Evolutionary conservation across 2,329 filamentous ascomycete species (phyloP).

Genomic region (Aspergillus texensis): DNA sequence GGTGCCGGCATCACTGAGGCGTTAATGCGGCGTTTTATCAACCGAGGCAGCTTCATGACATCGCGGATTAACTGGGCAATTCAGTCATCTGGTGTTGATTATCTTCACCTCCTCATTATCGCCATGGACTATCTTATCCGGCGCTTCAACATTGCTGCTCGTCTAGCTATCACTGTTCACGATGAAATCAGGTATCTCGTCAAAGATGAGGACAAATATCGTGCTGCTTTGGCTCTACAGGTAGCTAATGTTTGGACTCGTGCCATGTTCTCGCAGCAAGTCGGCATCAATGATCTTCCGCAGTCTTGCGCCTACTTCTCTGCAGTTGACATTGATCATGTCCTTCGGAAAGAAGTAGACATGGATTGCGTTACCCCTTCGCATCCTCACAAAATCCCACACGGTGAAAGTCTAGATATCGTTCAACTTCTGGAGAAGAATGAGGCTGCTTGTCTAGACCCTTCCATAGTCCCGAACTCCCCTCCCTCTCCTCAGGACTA

Average conservation of each 20-base stretch:
- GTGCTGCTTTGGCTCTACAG: conserved; percentile 88
- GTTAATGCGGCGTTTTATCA: conserved; percentile 83
- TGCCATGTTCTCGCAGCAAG: conserved; percentile 95
- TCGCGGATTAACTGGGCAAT: conserved; percentile 99
- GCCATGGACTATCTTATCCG: conserved; percentile 91
- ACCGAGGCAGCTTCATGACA: conserved; percentile 89
- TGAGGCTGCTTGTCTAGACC: conserved; percentile 68
- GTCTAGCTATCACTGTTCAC: conserved; percentile 90
- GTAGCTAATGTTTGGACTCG: conserved; percentile 95
- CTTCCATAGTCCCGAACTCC: conserved; percentile 58
- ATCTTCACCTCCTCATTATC: conserved; percentile 89
- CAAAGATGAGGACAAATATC: conserved; percentile 80
- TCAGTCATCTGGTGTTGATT: conserved; percentile 95
- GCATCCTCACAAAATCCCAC: conserved; percentile 74
- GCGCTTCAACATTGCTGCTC: conserved; percentile 80
- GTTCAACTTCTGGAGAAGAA: conserved; percentile 74
- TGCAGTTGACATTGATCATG: conserved; percentile 90
- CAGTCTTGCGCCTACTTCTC: conserved; percentile 96
- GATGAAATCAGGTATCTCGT: conserved; percentile 97
- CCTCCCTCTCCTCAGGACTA: conserved; percentile 65
- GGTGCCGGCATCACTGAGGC: conserved; percentile 96
- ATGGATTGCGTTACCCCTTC: conserved; percentile 96
- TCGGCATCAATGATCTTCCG: conserved; percentile 92
- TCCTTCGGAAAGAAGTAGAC: conserved; percentile 96
- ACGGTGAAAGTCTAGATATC: conserved; percentile 88